These are phyloP conservation scores for Scleroderma bovista DNA, from an alignment of 768 basidiomycete genomes.

Conservation along the genomic window DNA sequence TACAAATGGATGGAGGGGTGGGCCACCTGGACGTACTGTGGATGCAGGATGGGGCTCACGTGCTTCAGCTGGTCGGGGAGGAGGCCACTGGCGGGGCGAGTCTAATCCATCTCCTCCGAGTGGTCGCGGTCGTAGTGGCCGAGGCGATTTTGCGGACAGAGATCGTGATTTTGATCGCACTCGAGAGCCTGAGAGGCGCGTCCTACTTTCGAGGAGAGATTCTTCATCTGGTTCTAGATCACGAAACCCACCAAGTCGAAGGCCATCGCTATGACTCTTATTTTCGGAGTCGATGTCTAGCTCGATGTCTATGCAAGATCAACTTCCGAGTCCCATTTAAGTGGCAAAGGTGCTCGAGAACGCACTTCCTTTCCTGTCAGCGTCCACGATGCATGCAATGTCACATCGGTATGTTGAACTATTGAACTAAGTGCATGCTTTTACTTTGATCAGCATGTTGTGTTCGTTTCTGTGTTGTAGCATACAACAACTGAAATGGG, in stretches of 20 bases:
- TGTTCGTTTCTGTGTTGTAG: background rate
- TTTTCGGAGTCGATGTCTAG: conserved; percentile 90
- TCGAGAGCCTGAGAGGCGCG: conserved; percentile 43
- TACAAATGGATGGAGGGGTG: conserved; percentile 28
- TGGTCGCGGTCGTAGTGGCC: conserved; percentile 40
- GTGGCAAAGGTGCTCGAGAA: conserved; percentile 1
- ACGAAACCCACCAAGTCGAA: conserved; percentile 37
- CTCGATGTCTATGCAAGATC: conserved; percentile 60
- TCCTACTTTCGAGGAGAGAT: conserved; percentile 37
- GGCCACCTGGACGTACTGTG: conserved; percentile 31
- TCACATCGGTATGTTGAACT: background rate
- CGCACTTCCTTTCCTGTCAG: conserved; percentile 94
- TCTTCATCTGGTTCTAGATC: conserved; percentile 37
- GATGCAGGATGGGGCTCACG: conserved; percentile 46
- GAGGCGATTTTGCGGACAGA: conserved; percentile 30
- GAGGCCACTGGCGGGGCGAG: conserved; percentile 73
- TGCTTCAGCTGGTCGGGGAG: conserved; percentile 42
- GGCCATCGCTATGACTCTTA: conserved; percentile 42
- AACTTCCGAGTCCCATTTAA: conserved; percentile 2
- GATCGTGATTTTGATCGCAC: conserved; percentile 34
- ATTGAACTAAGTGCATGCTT: conserved; percentile 44
- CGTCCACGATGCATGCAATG: conserved; percentile 46
- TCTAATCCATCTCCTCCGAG: conserved; percentile 45
- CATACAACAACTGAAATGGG: background rate
- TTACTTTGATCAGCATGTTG: conserved; percentile 85